These are phyloP conservation scores for Sisymbrium altissimum DNA, from an alignment of 345 rosid species.

Conservation along the genomic window DNA sequence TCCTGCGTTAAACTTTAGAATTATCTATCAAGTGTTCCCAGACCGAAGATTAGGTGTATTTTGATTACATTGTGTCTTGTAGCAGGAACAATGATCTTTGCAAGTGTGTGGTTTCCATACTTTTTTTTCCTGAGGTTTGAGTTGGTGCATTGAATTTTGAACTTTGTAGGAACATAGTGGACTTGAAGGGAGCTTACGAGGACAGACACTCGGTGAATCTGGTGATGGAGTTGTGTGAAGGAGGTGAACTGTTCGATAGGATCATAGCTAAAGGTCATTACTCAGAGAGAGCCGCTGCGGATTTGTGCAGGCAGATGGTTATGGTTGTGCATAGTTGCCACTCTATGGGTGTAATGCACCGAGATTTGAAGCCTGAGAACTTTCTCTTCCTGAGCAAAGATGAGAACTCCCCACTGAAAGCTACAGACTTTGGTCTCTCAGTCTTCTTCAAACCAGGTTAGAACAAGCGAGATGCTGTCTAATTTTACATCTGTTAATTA, in stretches of 20 bases:
- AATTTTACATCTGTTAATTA: too few species aligned
- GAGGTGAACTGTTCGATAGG: conserved; percentile 96
- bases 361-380: conserved; percentile 95
- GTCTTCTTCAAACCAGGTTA: conserved; percentile 82
- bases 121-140: background rate
- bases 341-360: conserved; percentile 92
- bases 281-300: conserved; percentile 89
- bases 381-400: conserved; percentile 63
- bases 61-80: too few species aligned
- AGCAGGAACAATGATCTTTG: background rate
- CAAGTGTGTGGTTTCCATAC: background rate
- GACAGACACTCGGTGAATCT: conserved; percentile 78
- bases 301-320: conserved; percentile 80
- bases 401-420: conserved; percentile 87
- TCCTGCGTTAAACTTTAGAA: too few species aligned
- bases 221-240: conserved; percentile 88
- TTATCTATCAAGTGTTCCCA: too few species aligned
- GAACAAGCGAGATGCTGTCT: background rate
- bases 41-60: background rate
- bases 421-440: conserved; percentile 95
- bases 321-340: conserved; percentile 91
- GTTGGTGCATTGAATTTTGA: background rate
- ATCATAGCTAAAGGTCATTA: conserved; percentile 89
- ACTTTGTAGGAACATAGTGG: conserved; percentile 71
- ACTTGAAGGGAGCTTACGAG: conserved; percentile 88